A percentile compares a stretch with the other conserved stretches of the same genome.
phyloP scores from a whole-genome alignment of 805 yeast species.

The Zygoascus tannicola region DNA sequence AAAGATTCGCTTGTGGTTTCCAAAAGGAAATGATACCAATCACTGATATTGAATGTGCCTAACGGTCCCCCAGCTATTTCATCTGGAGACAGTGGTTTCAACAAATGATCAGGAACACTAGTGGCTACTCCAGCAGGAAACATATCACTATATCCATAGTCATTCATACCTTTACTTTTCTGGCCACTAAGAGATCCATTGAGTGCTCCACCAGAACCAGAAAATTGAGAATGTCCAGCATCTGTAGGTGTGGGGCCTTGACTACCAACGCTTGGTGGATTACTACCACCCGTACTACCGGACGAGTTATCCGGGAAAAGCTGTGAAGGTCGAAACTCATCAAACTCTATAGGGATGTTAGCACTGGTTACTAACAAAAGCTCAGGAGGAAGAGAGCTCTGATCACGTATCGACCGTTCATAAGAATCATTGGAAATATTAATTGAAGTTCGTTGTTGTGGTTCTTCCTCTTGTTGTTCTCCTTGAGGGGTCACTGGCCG shows the following conservation, averaged over 20 bases:
- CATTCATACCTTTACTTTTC: not conserved
- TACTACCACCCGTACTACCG: not conserved
- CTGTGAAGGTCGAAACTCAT: slow-evolving; percentile 49
- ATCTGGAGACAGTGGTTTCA: slow-evolving; percentile 5
- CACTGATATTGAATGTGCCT: slow-evolving; percentile 27
- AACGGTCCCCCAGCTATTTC: slow-evolving; percentile 4
- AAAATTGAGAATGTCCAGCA: not conserved
- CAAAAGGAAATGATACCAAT: slow-evolving; percentile 32
- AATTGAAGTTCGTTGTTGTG: not conserved
- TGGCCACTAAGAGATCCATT: not conserved
- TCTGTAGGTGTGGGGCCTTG: not conserved
- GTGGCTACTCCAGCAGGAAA: not conserved
- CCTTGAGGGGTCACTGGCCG: not conserved
- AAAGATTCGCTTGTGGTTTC: slow-evolving; percentile 12
- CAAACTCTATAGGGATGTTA: slow-evolving; percentile 22
- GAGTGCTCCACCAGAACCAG: not conserved
- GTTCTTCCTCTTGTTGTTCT: too few species aligned
- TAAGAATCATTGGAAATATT: not conserved
- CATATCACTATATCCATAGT: slow-evolving; percentile 2
- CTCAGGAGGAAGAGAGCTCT: slow-evolving; percentile 20
- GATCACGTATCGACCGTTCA: not conserved
- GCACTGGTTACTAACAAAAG: slow-evolving; percentile 26
- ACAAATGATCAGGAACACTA: slow-evolving; percentile 1
- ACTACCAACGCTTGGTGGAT: not conserved
- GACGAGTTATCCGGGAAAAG: slow-evolving; percentile 36